phyloP scores from a whole-genome alignment of 2,329 filamentous ascomycete genomes.

The Scytalidium lignicola region DNA sequence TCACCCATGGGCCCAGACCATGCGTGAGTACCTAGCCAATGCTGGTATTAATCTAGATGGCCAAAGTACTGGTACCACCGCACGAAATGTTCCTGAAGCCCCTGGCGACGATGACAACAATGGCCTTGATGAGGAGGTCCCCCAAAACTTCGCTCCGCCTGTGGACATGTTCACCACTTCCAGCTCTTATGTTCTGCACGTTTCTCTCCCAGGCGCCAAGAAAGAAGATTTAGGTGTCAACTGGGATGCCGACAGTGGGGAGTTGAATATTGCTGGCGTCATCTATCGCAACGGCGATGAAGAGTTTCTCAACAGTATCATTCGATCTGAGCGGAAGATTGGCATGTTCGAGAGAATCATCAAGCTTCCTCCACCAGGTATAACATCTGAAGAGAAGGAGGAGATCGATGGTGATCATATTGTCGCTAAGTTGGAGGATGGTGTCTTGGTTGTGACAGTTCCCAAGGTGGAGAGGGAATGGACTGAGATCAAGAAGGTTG shows the following conservation, averaged over 20 bases:
- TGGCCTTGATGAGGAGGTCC: conserved; percentile 18
- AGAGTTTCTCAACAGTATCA: conserved; percentile 58
- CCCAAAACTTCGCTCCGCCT: conserved; percentile 54
- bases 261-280: conserved; percentile 65
- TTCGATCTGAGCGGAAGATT: conserved; percentile 60
- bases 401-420: conserved; percentile 64
- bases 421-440: conserved; percentile 72
- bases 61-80: conserved; percentile 1
- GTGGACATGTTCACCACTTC: conserved; percentile 71
- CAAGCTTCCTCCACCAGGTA: conserved; percentile 47
- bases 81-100: conserved; percentile 13
- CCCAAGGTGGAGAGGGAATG: conserved; percentile 66
- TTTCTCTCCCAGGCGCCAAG: conserved; percentile 70
- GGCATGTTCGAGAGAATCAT: conserved; percentile 71
- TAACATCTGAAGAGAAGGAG: conserved; percentile 40
- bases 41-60: conserved; percentile 7
- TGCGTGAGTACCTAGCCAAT: conserved; percentile 20
- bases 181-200: conserved; percentile 61
- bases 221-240: conserved; percentile 74
- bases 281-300: conserved; percentile 68
- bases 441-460: conserved; percentile 69
- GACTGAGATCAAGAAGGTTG: conserved; percentile 57
- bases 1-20: conserved; percentile 21
- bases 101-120: not conserved
- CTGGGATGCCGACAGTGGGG: conserved; percentile 65